These are phyloP conservation scores for Priceomyces haplophilus DNA, from an alignment of 805 yeast species.

Conservation along the genomic window DNA sequence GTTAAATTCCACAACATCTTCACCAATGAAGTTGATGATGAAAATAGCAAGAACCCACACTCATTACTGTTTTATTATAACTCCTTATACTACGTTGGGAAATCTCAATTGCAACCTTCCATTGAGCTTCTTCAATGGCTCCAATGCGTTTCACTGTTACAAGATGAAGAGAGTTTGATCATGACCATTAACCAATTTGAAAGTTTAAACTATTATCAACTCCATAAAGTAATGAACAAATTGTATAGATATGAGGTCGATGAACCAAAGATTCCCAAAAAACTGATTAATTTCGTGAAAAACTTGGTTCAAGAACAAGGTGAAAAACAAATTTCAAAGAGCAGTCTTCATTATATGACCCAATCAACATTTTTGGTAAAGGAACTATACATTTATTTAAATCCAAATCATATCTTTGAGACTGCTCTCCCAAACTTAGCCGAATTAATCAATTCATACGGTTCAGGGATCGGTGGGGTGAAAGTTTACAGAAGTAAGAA, in stretches of 20 bases:
- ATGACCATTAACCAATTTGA: constrained; percentile 53
- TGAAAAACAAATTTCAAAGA: constrained; percentile 27
- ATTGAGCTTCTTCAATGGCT: constrained; percentile 85
- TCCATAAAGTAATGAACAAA: constrained; percentile 61
- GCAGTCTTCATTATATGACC: constrained; percentile 36
- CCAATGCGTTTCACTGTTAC: constrained; percentile 75
- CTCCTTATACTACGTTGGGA: constrained; percentile 62
- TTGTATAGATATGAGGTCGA: constrained; percentile 81
- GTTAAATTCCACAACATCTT: constrained; percentile 22
- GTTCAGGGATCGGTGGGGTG: constrained; percentile 68
- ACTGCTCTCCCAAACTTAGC: constrained; percentile 68
- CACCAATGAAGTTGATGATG: constrained; percentile 14
- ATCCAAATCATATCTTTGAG: constrained; percentile 51
- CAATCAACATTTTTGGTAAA: constrained; percentile 38
- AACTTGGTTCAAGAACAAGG: constrained; percentile 36
- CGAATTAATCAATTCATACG: constrained; percentile 73
- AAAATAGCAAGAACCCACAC: constrained; percentile 32
- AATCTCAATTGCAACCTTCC: constrained; percentile 64
- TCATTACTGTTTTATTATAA: constrained; percentile 61
- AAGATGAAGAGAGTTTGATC: constrained; percentile 60
- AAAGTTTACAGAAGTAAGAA: constrained; percentile 50
- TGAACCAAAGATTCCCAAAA: constrained; percentile 61
- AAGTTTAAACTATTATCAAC: constrained; percentile 62
- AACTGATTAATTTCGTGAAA: constrained; percentile 26
- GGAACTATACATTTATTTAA: constrained; percentile 46